A percentile compares a stretch with the other conserved stretches of the same genome.
Conservation (phyloP, 495 filamentous ascomycete genomes). For the Oleoguttula mirabilis region DNA sequence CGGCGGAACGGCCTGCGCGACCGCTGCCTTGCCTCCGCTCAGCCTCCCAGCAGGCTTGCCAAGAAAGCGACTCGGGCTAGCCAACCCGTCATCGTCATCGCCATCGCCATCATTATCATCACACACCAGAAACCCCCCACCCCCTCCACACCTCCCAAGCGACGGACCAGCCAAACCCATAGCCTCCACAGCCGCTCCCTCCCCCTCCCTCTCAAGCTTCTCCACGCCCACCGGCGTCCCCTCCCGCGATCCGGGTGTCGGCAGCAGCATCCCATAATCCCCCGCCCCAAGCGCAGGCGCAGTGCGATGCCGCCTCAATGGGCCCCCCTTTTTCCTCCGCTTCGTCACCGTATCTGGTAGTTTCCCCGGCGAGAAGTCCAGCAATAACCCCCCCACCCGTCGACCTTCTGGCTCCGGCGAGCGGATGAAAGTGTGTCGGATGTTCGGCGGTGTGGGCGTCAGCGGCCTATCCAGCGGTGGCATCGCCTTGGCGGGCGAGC, state of each 20-base stretch:
- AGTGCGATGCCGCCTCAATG: conserved; percentile 7
- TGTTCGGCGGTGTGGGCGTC: conserved; percentile 12
- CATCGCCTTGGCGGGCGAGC: conserved; percentile 13
- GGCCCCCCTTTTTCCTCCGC: conserved; percentile 9
- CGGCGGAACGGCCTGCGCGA: not conserved
- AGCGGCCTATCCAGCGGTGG: too few species aligned
- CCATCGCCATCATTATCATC: not conserved
- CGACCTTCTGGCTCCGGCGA: too few species aligned
- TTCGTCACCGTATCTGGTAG: conserved; percentile 18
- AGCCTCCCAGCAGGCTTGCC: not conserved
- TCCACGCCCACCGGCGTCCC: too few species aligned
- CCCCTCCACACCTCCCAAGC: not conserved
- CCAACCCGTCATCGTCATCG: not conserved
- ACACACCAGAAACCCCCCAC: not conserved
- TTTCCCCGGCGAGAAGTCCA: conserved; percentile 4
- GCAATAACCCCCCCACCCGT: too few species aligned
- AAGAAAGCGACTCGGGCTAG: not conserved
- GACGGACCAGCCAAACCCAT: conserved; percentile 1
- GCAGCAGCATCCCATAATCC: too few species aligned
- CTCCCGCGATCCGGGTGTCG: too few species aligned
- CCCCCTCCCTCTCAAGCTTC: not conserved
- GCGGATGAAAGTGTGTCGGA: conserved; percentile 6
- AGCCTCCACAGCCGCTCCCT: not conserved
- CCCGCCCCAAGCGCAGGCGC: conserved; percentile 7
- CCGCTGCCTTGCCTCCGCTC: not conserved